These are phyloP conservation scores for Aspergillus taichungensis DNA, from an alignment of 495 filamentous ascomycete species.

Conservation along the genomic window DNA sequence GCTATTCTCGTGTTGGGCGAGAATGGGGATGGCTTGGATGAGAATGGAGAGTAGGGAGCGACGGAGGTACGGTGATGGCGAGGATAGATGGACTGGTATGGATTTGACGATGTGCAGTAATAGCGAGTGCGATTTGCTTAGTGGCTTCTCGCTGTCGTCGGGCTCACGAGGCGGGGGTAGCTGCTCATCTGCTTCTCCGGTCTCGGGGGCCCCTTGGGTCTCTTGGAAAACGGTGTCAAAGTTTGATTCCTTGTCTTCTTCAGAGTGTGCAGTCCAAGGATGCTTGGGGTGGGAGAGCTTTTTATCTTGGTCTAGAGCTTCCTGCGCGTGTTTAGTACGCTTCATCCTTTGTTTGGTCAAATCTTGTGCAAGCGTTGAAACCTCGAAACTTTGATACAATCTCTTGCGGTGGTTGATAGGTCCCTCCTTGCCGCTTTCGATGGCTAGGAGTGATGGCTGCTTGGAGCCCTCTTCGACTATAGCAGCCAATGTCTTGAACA, in stretches of 20 bases:
- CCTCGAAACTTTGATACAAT: constrained; percentile 24
- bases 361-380: constrained; percentile 29
- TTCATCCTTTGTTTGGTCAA: constrained; percentile 29
- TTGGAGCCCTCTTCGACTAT: constrained; percentile 76
- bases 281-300: constrained; percentile 26
- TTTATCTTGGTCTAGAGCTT: constrained; percentile 24
- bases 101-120: constrained; percentile 59
- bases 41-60: constrained; percentile 68
- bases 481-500: constrained; percentile 73
- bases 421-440: constrained; percentile 27
- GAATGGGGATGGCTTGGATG: constrained; percentile 52
- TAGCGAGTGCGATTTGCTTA: constrained; percentile 50
- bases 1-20: constrained; percentile 64
- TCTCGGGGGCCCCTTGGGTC: constrained; percentile 14
- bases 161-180: constrained; percentile 38
- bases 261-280: constrained; percentile 25
- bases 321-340: constrained; percentile 21
- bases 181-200: constrained; percentile 30
- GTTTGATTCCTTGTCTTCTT: constrained; percentile 20
- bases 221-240: constrained; percentile 22
- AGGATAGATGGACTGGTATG: constrained; percentile 79
- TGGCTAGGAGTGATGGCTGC: constrained; percentile 46
- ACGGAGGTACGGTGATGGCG: constrained; percentile 68
- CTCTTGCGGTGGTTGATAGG: constrained; percentile 29
- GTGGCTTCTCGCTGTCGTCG: constrained; percentile 43